Evolutionary conservation across 106 monocot genomes (phyloP).

Genomic region (Agapanthus africanus): DNA sequence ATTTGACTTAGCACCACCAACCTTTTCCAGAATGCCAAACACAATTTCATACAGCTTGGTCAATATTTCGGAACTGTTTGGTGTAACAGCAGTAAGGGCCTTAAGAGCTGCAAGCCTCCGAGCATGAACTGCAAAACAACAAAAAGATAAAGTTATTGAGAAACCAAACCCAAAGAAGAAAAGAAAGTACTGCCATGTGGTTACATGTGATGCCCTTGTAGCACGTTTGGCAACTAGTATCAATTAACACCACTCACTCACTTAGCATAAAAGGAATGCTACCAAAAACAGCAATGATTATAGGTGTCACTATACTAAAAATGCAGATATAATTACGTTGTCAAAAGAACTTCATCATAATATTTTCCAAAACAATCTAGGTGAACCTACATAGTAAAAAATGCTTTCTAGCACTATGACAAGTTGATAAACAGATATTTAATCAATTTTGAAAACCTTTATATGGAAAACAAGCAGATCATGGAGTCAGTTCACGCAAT

Average conservation of each 20-base stretch:
- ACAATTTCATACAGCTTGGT: constrained; percentile 92
- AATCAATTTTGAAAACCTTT: background rate
- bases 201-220: background rate
- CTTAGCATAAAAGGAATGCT: constrained; percentile 3
- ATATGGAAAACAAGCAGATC: background rate
- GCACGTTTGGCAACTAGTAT: background rate
- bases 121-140: constrained; percentile 83
- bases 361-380: background rate
- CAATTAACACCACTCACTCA: background rate
- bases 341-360: background rate
- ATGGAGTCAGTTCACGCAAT: background rate
- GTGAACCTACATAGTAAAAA: background rate
- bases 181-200: background rate
- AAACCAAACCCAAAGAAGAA: background rate
- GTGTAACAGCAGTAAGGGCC: constrained; percentile 71
- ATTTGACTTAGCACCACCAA: constrained; percentile 10
- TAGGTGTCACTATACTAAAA: background rate
- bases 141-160: constrained; percentile 17
- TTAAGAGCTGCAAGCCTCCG: constrained; percentile 92
- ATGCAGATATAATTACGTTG: background rate
- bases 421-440: background rate
- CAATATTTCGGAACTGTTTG: constrained; percentile 60
- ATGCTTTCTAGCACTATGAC: background rate
- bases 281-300: background rate
- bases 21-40: constrained; percentile 95